phyloP scores from a whole-genome alignment of 192 early-diverging fungal species.

The Linderina pennispora region DNA sequence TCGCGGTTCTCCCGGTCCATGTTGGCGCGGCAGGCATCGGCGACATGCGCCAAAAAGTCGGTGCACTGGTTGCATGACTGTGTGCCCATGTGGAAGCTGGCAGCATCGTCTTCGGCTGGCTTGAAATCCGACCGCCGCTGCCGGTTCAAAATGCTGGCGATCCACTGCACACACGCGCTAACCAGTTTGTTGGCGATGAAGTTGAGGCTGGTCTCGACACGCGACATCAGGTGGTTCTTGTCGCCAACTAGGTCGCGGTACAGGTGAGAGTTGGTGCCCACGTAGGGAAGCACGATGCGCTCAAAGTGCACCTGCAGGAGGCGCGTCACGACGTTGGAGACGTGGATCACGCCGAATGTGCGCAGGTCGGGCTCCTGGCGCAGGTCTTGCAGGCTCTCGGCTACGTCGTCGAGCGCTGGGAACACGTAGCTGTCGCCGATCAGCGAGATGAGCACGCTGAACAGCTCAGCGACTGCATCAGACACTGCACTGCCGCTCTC shows the following conservation, averaged over 20 bases:
- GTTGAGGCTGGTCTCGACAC: constrained; percentile 77
- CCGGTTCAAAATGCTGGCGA: constrained; percentile 58
- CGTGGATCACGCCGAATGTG: constrained; percentile 21
- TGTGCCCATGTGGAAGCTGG: constrained; percentile 63
- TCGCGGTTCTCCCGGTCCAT: constrained; percentile 76
- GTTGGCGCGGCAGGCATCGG: constrained; percentile 50
- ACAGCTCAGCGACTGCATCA: constrained; percentile 59
- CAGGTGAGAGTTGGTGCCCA: constrained; percentile 40
- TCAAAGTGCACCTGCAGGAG: constrained; percentile 40
- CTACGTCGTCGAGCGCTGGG: constrained; percentile 68
- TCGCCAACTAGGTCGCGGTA: constrained; percentile 80
- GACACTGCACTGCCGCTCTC: constrained; percentile 58
- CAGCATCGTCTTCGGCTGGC: constrained; percentile 81
- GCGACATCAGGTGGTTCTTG: constrained; percentile 87
- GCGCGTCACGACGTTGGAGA: constrained; percentile 20
- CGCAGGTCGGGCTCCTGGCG: constrained; percentile 36
- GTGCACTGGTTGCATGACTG: constrained; percentile 76
- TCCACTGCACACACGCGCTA: constrained; percentile 62
- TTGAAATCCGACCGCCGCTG: constrained; percentile 91
- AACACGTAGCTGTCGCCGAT: constrained; percentile 82
- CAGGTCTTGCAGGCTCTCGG: constrained; percentile 33
- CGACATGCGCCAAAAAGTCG: constrained; percentile 68
- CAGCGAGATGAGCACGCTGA: constrained; percentile 67
- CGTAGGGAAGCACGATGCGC: constrained; percentile 34
- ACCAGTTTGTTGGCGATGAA: constrained; percentile 52